Base-by-base conservation (phyloP, 768 basidiomycete genomes). In the Leccinum arenicola region DNA sequence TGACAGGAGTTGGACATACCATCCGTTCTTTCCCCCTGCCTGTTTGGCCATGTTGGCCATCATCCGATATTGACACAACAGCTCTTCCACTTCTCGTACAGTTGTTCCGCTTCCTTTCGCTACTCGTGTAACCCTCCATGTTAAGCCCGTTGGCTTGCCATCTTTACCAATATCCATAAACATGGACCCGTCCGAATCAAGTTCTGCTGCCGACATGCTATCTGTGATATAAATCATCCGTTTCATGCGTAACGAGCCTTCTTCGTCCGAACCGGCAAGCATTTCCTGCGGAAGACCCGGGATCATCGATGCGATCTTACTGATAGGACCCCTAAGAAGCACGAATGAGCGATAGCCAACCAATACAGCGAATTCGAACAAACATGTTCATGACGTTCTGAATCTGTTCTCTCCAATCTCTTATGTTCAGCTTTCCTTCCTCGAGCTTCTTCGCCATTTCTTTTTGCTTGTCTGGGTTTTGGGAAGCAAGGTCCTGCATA, bases 11-110 rank as follows among this genome's bases (percentile, higher is more conserved):
- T 43, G 40, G 52, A 62, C 86, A 60, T 59, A 88, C 90, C 93
- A 93, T 67, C 95, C 95, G 62, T 95, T 93, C 83, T 97, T 97
- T 45, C 95, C 95, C 52, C 97, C 97, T 6, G 94, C 95, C 70
- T 94, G 90, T 79, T 95, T 97, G 35, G 96, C 97, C 91, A 99
- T 95, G 69, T 93, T 95, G 55, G 94, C 88, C 93, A 99, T 97
- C 91, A 98, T 95, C 50, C 93, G 85, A 68, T 98, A 97, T 75
- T 99, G 97, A 67, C 93, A 93, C 50, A 99, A 77, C 57, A 98
- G 73, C 70, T 99, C 96, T 73, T 99, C 97, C n/a, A 99, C 96
- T 77, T 99, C 97, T 61, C 93, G 82, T 27, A 99, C 92, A 65
- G 86, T 91, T 52, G 95, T 97, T 33, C 97, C 97, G 66, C 91